These are phyloP conservation scores for Pythium inflatum DNA, from an alignment of 352 stramenopile genomes.

Conservation along the genomic window DNA sequence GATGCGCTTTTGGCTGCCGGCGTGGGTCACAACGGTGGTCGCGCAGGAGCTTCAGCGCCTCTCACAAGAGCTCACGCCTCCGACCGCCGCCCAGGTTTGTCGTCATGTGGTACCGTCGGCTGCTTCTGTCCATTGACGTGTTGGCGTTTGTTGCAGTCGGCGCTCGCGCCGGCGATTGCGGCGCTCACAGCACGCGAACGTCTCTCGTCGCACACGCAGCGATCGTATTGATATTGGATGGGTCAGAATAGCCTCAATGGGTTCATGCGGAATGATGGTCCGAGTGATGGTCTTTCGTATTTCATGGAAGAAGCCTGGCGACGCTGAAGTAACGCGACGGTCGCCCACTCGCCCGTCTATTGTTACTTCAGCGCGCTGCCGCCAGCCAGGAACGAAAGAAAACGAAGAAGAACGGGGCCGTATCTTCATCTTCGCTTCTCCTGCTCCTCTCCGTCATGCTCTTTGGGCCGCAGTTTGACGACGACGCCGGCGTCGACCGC, in stretches of 20 bases:
- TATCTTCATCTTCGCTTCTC: constrained; percentile 5
- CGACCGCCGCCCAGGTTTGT: neutral
- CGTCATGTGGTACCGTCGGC: too few relatives aligned
- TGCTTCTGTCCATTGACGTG: too few relatives aligned
- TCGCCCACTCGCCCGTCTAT: constrained; percentile 2
- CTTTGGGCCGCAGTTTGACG: constrained; percentile 50
- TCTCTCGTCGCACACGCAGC: too few relatives aligned
- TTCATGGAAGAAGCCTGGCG: constrained; percentile 15
- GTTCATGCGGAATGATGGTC: constrained; percentile 23
- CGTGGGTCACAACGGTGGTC: neutral
- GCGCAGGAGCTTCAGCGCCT: neutral
- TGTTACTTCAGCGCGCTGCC: constrained; percentile 16
- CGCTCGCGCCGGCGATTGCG: neutral
- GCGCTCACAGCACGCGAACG: too few relatives aligned
- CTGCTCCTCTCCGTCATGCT: constrained; percentile 26
- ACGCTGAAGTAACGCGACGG: constrained; percentile 24
- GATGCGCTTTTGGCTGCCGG: constrained; percentile 6
- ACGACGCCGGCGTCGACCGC: constrained; percentile 42
- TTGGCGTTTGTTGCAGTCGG: too few relatives aligned
- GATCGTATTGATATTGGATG: too few relatives aligned
- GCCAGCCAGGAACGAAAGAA: constrained; percentile 1
- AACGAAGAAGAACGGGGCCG: constrained; percentile 8
- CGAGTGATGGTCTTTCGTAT: constrained; percentile 16
- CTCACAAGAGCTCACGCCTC: neutral
- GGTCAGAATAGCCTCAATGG: too few relatives aligned